Base-by-base conservation (phyloP, 108 stramenopile genomes). In the Cylindrotheca fusiformis region DNA sequence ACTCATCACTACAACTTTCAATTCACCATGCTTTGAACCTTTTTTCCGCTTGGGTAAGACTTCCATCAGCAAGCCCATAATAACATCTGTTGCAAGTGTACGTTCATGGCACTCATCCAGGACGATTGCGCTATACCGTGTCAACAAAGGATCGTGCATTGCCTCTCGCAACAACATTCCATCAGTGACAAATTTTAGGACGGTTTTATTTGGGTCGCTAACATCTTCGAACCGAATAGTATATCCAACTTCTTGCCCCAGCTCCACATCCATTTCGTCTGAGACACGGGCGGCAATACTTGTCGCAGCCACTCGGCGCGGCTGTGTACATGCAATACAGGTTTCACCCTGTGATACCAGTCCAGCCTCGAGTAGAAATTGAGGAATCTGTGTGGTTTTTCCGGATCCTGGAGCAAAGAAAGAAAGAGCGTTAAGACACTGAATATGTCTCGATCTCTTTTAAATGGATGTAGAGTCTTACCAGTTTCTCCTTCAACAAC, bases 71-170 rank as follows among this genome's bases (percentile, higher is more conserved):
- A 99, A 75, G 4, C 99, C 99, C 97, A 98, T 98, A 50, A 99
- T 79, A n/a, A 99, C 95, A 74, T 99, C 99, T 5, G 99, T 99
- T 6, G 96, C 83, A 66, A 99, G 67, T 0, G 99, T 98, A 5
- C 99, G 75, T 80, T 99, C 99, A 82, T 99, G 99, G 48, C 95
- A 95, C 81, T 99, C 99, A 79, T 99, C 99, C 19, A 99, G 76
- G 5, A 97, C 89, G 52, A 99, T 96, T 67, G 91, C 95, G 23
- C 86, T 89, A 75, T 98, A 98, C 59, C 80, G 57, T 20, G 73
- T 72, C 47, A 98, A 69, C 26, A 94, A 49, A 1, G 99, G 97
- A 90, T 99, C 99, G 29, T 81, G 82, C 99, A 98, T 98, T 27
- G 99, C 99, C 72, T 97, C 96, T 52, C 94, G 79, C 21, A 97